Base-by-base conservation (phyloP, 768 basidiomycete species). In the Tricholoma terreum region DNA sequence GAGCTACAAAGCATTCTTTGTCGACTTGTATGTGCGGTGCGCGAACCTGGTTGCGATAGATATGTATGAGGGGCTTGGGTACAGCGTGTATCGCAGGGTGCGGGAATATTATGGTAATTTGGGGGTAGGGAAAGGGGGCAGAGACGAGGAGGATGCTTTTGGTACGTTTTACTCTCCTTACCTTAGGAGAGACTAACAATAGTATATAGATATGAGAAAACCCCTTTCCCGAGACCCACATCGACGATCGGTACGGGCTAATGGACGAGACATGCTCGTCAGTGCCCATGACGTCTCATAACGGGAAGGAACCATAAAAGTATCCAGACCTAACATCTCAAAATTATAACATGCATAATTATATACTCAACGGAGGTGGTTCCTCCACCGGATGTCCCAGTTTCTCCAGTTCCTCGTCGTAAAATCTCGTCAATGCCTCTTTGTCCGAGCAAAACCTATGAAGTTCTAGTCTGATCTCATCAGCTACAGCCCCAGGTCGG, bases 1-100 rank as follows among this genome's bases (percentile, higher is more conserved):
- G 58, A 80, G 80, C 22, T 90, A 94, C 77, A 83, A 83, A 60
- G 91, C 87, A 3, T 90, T 84, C 80, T 98, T 96, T 66, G 94
- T 98, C 49, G 97, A 98, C 72, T 82, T 99, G 19, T 98, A 94
- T 69, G 96, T 98, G 56, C 85, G 97, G 52, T 94, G 91, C 65
- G 86, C 86, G 58, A 97, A 96, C 63, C 64, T 72, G 2, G 77
- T 93, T 19, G 97, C 96, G 17, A 91, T 96, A 58, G 79, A 76
- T 17, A 89, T 99, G 89, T 98, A 98, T 67, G 93, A 98, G 69
- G 81, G 85, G 38, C 75, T 98, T 67, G 95, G 92, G 10, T 99
- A 99, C 65, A 92, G 89, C 66, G 93, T 98, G 11, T 98, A 89
- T 72, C 77, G 94, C 24, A 74, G 93, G 59, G 95, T 99, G 50